Evolutionary conservation across 208 protist species (phyloP), one percentile per base, ranked within the genome.

Genomic region (Spongospora subterranea): DNA sequence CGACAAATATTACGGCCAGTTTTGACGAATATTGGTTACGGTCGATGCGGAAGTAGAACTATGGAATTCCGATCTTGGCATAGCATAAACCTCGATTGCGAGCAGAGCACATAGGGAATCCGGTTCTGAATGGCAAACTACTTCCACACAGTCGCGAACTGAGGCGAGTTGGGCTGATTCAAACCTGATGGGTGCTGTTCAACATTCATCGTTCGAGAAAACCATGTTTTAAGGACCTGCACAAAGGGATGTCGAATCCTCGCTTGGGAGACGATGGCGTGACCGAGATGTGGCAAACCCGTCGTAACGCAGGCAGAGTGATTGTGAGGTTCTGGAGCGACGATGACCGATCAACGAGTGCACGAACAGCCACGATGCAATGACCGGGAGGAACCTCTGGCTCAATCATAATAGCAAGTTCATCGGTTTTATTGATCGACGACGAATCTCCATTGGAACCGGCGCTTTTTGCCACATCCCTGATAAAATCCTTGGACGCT

Each of bases 401-500:
- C 40, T 82, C 71, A 82, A 82, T 82, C 11, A n/a, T 35, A 13
- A 82, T 45, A 6, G 71, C 6, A n/a, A 82, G 17, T 29, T n/a
- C n/a, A n/a, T n/a, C n/a, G 13, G 50, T 29, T 24, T 60, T 60
- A 24, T 6, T 6, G 71, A 20, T 35, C 40, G 6, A 6, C n/a
- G 71, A 82, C n/a, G 35, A 6, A 6, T 40, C 35, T 6, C 40
- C 71, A 82, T n/a, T 82, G n/a, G 71, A 20, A 32, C 54, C 54
- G 54, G 54, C 54, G 71, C 71, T 82, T 82, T 82, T 82, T 6
- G 71, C 71, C 6, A 82, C 35, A 82, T 82, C 71, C 6, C 71
- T 6, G 35, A 82, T 35, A 35, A 82, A 43, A 43, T 82, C 35
- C n/a, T 35, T 82, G 17, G 71, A 82, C 35, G 71, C 6, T 40